phyloP scores from a whole-genome alignment of 2,329 filamentous ascomycete species.

The Arthroderma sp. region DNA sequence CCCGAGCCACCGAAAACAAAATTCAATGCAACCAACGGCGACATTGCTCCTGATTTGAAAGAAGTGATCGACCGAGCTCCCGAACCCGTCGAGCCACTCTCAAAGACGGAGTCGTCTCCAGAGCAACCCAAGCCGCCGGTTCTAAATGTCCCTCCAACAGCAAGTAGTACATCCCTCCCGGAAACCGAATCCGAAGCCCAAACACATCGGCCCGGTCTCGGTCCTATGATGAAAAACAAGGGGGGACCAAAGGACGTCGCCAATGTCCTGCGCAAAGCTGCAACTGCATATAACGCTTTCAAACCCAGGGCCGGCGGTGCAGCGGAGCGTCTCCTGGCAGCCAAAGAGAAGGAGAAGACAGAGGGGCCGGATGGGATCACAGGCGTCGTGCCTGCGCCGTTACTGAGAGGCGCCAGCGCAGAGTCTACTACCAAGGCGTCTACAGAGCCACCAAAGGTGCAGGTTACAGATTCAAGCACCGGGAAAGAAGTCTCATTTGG shows the following conservation, averaged over 20 bases:
- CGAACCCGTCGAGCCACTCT: background rate
- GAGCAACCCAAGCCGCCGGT: background rate
- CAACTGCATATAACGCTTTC: conserved; percentile 59
- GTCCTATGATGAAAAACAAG: conserved; percentile 81
- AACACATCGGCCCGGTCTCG: conserved; percentile 59
- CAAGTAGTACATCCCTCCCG: background rate
- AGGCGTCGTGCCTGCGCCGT: conserved; percentile 70
- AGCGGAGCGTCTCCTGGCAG: conserved; percentile 60
- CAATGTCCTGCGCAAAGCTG: conserved; percentile 67
- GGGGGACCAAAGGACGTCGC: conserved; percentile 58
- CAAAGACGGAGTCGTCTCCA: background rate
- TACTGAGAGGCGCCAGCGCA: conserved; percentile 29
- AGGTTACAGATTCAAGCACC: conserved; percentile 27
- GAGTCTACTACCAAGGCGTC: conserved; percentile 20
- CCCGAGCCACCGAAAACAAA: conserved; percentile 6
- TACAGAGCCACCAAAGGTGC: conserved; percentile 27
- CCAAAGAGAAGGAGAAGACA: conserved; percentile 41
- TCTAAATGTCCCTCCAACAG: background rate
- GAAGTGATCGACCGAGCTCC: background rate
- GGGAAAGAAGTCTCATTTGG: conserved; percentile 15
- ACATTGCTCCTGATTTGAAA: background rate
- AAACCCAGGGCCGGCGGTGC: conserved; percentile 81
- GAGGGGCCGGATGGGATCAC: conserved; percentile 82
- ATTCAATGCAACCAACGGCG: background rate
- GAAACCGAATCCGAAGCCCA: conserved; percentile 30